Base-by-base conservation (phyloP, 495 filamentous ascomycete genomes). In the Neurospora sp. region DNA sequence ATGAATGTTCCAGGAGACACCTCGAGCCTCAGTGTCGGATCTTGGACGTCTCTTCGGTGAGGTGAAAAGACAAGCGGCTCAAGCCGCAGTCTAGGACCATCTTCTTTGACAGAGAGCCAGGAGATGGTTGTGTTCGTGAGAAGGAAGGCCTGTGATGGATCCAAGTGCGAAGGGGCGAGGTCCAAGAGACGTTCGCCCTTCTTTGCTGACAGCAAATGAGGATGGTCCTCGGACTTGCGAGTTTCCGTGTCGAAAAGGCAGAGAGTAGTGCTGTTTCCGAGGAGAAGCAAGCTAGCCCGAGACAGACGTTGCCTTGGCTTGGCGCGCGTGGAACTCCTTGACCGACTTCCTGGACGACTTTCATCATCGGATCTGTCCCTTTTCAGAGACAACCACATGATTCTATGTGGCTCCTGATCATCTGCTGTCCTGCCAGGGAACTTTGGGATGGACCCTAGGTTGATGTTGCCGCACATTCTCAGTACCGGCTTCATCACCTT, bases 61-160 rank as follows among this genome's bases (percentile, higher is more conserved):
- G 79, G 79, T 73, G 83, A 85, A 7, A 83, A 85, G 0, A 83
- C 42, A 27, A 85, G 71, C 4, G 80, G 73, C 8, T 75, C 73
- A 12, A 80, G 77, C 44, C 71, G 75, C 16, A 78, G 20, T 8
- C 76, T 71, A 44, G 41, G 31, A n/a, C 42, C 49, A 46, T 60
- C 42, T 49, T 77, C 70, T 23, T 35, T 75, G 1, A 39, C 75
- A 6, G 70, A 70, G 11, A 84, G 70, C 83, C 82, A 84, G 5
- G 81, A 76, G 3, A 85, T 73, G 39, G 71, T 78, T 31, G 76
- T 78, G 70, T 84, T 88, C 9, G 89, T 92, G 60, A 90, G 79
- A 38, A 92, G 78, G 75, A 87, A 91, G 14, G 89, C 78, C 35
- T 90, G 85, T 9, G 84, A 85, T 5, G 75, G 71, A 69, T 87